Percentiles rank a stretch among this genome's conserved stretches.
Evolutionary conservation across 2,329 filamentous ascomycete species (phyloP).

Genomic region (Apiospora aurea): DNA sequence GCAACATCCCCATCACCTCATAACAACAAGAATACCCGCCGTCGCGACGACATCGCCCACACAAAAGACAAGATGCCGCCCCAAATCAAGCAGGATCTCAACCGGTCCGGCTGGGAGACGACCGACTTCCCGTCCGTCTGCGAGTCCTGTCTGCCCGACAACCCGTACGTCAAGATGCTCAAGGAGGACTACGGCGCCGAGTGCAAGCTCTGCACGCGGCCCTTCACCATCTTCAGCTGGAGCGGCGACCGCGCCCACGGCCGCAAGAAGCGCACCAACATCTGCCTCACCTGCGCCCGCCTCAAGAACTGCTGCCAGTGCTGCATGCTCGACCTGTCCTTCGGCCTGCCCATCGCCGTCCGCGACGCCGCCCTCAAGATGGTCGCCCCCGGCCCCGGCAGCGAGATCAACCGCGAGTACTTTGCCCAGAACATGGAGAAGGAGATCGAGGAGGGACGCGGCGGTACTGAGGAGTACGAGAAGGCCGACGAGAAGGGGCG

Average conservation of each 20-base stretch:
- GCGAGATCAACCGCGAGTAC: constrained; percentile 94
- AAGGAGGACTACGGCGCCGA: constrained; percentile 95
- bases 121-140: constrained; percentile 89
- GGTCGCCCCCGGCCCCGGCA: constrained; percentile 91
- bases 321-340: constrained; percentile 97
- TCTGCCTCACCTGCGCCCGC: constrained; percentile 94
- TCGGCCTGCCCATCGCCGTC: constrained; percentile 92
- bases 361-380: constrained; percentile 97
- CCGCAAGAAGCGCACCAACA: constrained; percentile 91
- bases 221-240: constrained; percentile 96
- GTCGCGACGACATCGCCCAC: background rate
- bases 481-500: constrained; percentile 97
- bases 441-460: constrained; percentile 90
- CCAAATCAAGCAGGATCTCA: constrained; percentile 95
- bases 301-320: constrained; percentile 99
- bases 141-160: constrained; percentile 94
- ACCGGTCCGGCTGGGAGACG: constrained; percentile 94
- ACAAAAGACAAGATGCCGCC: constrained; percentile 69
- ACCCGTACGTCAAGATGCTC: constrained; percentile 98
- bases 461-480: constrained; percentile 87
- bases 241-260: constrained; percentile 86
- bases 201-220: constrained; percentile 88
- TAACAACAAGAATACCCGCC: background rate
- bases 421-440: constrained; percentile 98
- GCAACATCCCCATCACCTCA: background rate